phyloP scores from a whole-genome alignment of 305 asterid species.

The Fraxinus platypoda region DNA sequence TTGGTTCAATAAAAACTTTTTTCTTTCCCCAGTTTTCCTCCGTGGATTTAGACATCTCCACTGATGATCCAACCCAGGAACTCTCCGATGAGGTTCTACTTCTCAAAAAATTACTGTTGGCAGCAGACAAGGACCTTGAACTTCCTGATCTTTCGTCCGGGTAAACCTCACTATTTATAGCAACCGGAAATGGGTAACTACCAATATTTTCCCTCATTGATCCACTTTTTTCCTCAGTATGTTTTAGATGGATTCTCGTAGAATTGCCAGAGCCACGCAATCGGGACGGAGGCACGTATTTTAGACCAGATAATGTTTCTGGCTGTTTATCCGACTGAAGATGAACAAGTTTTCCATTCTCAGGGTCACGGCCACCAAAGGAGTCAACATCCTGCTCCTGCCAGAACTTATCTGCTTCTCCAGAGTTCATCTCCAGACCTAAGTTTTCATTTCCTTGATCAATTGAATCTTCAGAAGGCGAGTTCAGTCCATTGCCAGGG shows the following conservation, averaged over 20 bases:
- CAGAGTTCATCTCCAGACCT: conserved; percentile 53
- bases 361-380: conserved; percentile 48
- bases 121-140: conserved; percentile 74
- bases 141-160: conserved; percentile 76
- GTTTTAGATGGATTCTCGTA: conserved; percentile 56
- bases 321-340: conserved; percentile 47
- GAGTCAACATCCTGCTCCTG: conserved; percentile 62
- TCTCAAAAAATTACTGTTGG: conserved; percentile 69
- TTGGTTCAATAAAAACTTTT: conserved; percentile 39
- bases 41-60: conserved; percentile 52
- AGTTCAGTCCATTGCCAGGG: conserved; percentile 54
- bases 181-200: conserved; percentile 49
- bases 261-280: conserved; percentile 41
- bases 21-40: conserved; percentile 77
- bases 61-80: conserved; percentile 88
- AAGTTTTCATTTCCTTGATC: conserved; percentile 57
- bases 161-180: conserved; percentile 47
- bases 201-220: conserved; percentile 47
- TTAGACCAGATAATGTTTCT: conserved; percentile 41
- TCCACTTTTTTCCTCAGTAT: conserved; percentile 58
- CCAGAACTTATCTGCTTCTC: conserved; percentile 66
- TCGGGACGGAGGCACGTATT: conserved; percentile 66
- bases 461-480: conserved; percentile 53
- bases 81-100: conserved; percentile 87
- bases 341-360: conserved; percentile 47